Evolutionary conservation across 495 filamentous ascomycete genomes (phyloP), one percentile per base, ranked within the genome.

Genomic region (Penicillium herquei): DNA sequence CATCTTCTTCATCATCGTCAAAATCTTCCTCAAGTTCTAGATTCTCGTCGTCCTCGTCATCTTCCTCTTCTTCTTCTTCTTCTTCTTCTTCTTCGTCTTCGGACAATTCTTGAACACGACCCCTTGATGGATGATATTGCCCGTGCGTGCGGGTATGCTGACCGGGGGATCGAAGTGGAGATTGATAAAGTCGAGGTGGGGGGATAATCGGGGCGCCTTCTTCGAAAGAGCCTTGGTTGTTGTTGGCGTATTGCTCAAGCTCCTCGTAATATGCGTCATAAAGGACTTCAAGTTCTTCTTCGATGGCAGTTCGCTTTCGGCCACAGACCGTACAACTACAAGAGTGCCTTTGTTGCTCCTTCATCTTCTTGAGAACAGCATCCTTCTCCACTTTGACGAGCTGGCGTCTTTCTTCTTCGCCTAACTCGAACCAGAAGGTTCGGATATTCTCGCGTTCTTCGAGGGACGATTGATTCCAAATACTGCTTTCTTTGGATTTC

Each of bases 241-340:
- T 86, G 67, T 97, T 92, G 51, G 94, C 94, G 69, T 96, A 98
- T 61, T 96, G 91, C 70, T 98, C 94, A 48, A 99, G 80, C 69
- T 99, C 94, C 66, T 96, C 90, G 65, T 99, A 99, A 71, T 99
- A 99, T 26, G 94, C 94, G 75, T 99, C 95, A 69, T 99, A 99
- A 12, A 99, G 81, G n/a, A 95, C 92, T 69, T 99, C 94, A 11
- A 99, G 77, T 70, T 99, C 95, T 71, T 99, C 94, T 71, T 99
- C 94, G 63, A 99, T 99, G 8, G 94, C 94, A 7, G 89, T 96
- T 43, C 94, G 84, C 73, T 98, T 99, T 58, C 94, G 84, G 48
- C 94, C 94, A 75, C 94, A 99, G 39, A 98, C 92, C 6, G 90
- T 96, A 64, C 94, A 99, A 66, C 92, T 96, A 74, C 94, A 99